Evolutionary conservation across 805 yeast genomes (phyloP).

Genomic region (Starmerella floris): DNA sequence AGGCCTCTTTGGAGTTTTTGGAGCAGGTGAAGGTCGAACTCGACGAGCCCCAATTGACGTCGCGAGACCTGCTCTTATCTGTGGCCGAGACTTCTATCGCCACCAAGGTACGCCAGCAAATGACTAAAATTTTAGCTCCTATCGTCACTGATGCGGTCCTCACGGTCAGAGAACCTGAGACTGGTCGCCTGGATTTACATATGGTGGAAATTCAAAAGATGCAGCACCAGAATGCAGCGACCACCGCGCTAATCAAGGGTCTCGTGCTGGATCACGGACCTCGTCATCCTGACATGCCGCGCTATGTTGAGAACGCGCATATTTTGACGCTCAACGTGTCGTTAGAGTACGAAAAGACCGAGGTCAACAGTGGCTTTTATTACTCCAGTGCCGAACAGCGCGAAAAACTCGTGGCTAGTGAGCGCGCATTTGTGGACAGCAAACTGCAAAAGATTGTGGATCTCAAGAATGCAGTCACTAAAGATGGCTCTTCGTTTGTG

Average conservation of each 20-base stretch:
- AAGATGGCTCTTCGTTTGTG: conserved; percentile 66
- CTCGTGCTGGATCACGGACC: conserved; percentile 96
- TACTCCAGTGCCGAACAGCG: conserved; percentile 93
- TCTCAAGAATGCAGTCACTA: conserved; percentile 84
- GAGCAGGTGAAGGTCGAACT: conserved; percentile 47
- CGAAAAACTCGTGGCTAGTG: conserved; percentile 84
- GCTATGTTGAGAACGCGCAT: conserved; percentile 64
- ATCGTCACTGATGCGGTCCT: conserved; percentile 94
- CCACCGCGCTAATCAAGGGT: conserved; percentile 73
- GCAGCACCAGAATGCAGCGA: conserved; percentile 82
- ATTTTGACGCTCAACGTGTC: conserved; percentile 85
- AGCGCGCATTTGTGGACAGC: conserved; percentile 87
- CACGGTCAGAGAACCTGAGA: conserved; percentile 40
- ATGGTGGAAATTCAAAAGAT: conserved; percentile 98
- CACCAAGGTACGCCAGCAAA: conserved; percentile 69
- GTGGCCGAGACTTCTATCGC: conserved; percentile 82
- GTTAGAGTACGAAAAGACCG: conserved; percentile 92
- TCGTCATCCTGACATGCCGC: conserved; percentile 98
- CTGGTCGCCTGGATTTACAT: conserved; percentile 64
- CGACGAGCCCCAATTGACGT: conserved; percentile 31
- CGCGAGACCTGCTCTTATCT: conserved; percentile 78
- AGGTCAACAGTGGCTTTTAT: conserved; percentile 90
- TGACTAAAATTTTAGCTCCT: conserved; percentile 74
- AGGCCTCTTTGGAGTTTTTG: conserved; percentile 54
- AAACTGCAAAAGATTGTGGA: conserved; percentile 84